Evolutionary conservation across 176 grass and related monocot species (phyloP), one percentile per base, ranked within the genome.

Genomic region (Cymbopogon citratus): DNA sequence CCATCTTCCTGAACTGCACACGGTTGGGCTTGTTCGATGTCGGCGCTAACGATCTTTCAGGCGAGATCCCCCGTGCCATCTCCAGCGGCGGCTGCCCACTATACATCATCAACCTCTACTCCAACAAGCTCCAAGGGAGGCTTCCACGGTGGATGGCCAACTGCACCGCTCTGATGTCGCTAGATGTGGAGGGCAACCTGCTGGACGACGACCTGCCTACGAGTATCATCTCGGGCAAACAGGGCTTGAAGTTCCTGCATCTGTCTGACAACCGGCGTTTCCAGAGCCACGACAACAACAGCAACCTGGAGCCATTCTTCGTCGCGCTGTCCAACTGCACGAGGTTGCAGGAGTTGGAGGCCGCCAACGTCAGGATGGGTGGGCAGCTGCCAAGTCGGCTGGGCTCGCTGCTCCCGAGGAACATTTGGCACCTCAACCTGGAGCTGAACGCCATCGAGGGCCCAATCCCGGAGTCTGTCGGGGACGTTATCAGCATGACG

Each of bases 91-190:
- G 21, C 1, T 0, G 13, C 9, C 12, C 12, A 27, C 10, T 79
- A 1, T 2, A 0, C 29, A 39, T n/a, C 24, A 56, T 98, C 62
- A 81, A 84, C 75, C 79, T 98, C 62, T 98, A 94, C 66, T 84
- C 40, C 9, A 93, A 98, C 76, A 65, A 14, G 0, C 75, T 98
- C 7, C 82, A 36, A 0, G 95, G 95, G 36, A 86, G 8, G 12
- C 71, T 98, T 3, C 95, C 95, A 1, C 33, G 63, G 16, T 98
- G 95, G 95, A 82, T 98, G 1, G 79, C 90, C 5, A 98, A 94
- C 66, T 94, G 90, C 49, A 75, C 88, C 0, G 0, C 0, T 1
- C 84, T 98, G 7, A 0, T 7, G 5, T 5, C 14, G 4, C 45
- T 48, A 6, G 45, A 48, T 48, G 45, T 48, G 45, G 45, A 48